Evolutionary conservation across 2,329 filamentous ascomycete genomes (phyloP).

Genomic region (Ascomycota sp.): DNA sequence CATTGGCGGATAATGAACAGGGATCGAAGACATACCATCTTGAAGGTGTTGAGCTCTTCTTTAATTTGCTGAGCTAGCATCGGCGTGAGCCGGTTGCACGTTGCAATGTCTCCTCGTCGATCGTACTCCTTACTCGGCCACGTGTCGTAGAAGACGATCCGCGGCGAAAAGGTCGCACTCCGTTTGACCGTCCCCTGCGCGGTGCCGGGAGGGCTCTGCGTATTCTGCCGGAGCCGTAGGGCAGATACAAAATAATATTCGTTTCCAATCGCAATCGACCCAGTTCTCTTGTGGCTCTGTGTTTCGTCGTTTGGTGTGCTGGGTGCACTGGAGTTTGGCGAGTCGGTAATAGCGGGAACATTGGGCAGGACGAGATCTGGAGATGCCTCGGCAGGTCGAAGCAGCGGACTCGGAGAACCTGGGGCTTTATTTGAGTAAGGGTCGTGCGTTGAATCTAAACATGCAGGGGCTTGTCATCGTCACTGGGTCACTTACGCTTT

Average conservation of each 20-base stretch:
- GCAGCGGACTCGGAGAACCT: slow-evolving; percentile 49
- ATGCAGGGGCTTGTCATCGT: too few relatives aligned
- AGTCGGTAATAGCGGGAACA: slow-evolving; percentile 48
- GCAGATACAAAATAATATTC: slow-evolving; percentile 82
- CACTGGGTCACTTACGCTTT: slow-evolving; percentile 42
- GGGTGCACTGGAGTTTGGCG: slow-evolving; percentile 67
- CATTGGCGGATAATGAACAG: background rate
- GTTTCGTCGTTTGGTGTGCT: slow-evolving; percentile 72
- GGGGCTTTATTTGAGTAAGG: too few relatives aligned
- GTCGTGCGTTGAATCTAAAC: too few relatives aligned
- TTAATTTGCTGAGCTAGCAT: slow-evolving; percentile 98
- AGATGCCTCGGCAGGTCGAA: slow-evolving; percentile 37
- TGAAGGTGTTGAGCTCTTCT: slow-evolving; percentile 97
- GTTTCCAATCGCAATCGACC: slow-evolving; percentile 53
- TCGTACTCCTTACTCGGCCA: slow-evolving; percentile 95
- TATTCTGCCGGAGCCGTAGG: slow-evolving; percentile 51
- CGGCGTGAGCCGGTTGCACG: slow-evolving; percentile 90
- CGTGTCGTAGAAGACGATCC: slow-evolving; percentile 87
- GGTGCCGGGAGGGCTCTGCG: slow-evolving; percentile 63
- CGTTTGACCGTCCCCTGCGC: slow-evolving; percentile 46
- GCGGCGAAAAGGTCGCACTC: slow-evolving; percentile 64
- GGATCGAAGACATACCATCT: slow-evolving; percentile 62
- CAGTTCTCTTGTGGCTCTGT: slow-evolving; percentile 42
- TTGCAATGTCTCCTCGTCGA: slow-evolving; percentile 84
- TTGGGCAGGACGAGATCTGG: slow-evolving; percentile 36